Conservation (phyloP, 2,329 filamentous ascomycete species). For the Chrysoporthe cubensis region DNA sequence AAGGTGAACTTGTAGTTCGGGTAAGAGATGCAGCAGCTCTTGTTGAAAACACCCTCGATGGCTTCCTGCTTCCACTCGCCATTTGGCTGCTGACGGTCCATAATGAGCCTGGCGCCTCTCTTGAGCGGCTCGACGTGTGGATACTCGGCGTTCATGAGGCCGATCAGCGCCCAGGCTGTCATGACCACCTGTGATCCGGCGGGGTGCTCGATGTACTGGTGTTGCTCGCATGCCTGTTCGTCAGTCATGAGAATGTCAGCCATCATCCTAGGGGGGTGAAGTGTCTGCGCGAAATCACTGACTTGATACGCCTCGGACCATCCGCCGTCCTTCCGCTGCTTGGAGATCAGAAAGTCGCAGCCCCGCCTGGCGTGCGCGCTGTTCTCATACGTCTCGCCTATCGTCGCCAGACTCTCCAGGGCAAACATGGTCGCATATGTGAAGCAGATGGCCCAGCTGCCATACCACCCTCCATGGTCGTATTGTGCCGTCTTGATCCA, state of each 20-base stretch:
- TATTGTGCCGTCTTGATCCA: constrained; percentile 84
- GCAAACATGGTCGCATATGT: constrained; percentile 98
- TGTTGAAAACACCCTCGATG: constrained; percentile 98
- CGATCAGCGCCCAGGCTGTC: constrained; percentile 89
- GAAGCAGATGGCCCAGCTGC: constrained; percentile 97
- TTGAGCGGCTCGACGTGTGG: constrained; percentile 74
- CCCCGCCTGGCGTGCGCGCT: constrained; percentile 72
- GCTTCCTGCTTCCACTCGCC: constrained; percentile 95
- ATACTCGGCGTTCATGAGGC: constrained; percentile 80
- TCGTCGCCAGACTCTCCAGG: constrained; percentile 78
- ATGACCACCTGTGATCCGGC: constrained; percentile 87
- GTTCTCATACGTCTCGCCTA: constrained; percentile 80
- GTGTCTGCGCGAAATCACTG: constrained; percentile 31
- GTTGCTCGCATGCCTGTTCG: constrained; percentile 72
- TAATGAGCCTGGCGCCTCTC: constrained; percentile 78
- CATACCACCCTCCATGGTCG: constrained; percentile 93
- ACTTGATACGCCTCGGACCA: constrained; percentile 95
- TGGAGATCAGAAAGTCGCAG: constrained; percentile 83
- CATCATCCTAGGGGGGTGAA: not conserved
- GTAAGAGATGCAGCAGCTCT: constrained; percentile 98
- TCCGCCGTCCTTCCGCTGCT: constrained; percentile 86
- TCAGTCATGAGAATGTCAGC: constrained; percentile 16
- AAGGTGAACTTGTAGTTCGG: constrained; percentile 99
- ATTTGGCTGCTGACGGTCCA: constrained; percentile 81
- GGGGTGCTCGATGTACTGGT: constrained; percentile 73